Evolutionary conservation across 148 eudicot genomes (phyloP), one percentile per base, ranked within the genome.

Genomic region (Vaccinium macrocarpon): DNA sequence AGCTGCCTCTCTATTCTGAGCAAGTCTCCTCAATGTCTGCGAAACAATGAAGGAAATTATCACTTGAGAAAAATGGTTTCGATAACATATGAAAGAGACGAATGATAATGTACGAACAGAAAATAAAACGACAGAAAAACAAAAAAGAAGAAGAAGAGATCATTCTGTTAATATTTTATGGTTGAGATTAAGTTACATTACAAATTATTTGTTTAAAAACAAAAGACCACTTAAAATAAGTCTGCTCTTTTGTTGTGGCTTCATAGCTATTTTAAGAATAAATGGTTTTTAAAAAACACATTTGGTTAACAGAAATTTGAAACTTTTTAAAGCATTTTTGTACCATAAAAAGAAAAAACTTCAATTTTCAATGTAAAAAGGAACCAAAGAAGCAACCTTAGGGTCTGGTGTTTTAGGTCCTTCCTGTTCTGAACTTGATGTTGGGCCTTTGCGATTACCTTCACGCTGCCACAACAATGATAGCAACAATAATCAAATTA

Each of bases 1-100:
- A 46, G 99, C 99, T 88, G 99, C 99, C 82, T 97, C 99, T 89
- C 99, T 92, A 92, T 97, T 97, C 88, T 97, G 99, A 85, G 99
- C 99, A 84, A 97, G 98, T 86, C 99, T 95, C 92, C 98, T 95
- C 53, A 97, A 74, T 82, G 96, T 95, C 99, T 97, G 93, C 79
- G 83, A 56, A 84, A 8, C 74, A n/a, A 73, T 38, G 16, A 86
- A 83, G 25, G 68, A 57, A 66, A 84, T 13, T 9, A 64, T 64
- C 70, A 27, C 38, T 12, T 68, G 8, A 68, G 73, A 68, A 68
- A 23, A 23, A 27, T 68, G 4, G 16, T 42, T 13, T 68, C 19
- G 2, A 66, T 25, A 4, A 6, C 46, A 64, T 0, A 25, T 11
- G 0, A 12, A 66, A 11, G 16, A n/a, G 72, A 25, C 16, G 32